phyloP scores from a whole-genome alignment of 2,329 filamentous ascomycete species.

The Talaromyces sp. region DNA sequence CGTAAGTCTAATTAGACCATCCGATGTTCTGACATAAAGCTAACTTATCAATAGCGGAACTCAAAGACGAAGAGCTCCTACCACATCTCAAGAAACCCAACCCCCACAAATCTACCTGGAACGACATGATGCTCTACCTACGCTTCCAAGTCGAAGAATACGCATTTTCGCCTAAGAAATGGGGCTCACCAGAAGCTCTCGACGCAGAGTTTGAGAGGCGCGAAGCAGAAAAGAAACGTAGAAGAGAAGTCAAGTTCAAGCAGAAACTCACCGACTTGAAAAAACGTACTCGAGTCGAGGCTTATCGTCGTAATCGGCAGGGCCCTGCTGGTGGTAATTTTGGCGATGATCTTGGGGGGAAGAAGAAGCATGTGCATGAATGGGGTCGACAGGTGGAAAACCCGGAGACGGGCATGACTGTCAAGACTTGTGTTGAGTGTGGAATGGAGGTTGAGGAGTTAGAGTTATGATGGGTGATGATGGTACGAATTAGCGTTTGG shows the following conservation, averaged over 20 bases:
- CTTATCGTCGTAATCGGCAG: constrained; percentile 71
- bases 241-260: constrained; percentile 90
- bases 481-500: neutral
- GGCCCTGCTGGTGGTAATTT: constrained; percentile 57
- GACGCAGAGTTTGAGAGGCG: constrained; percentile 85
- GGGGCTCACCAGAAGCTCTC: constrained; percentile 81
- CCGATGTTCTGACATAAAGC: neutral
- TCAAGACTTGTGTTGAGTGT: constrained; percentile 70
- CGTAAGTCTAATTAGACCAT: constrained; percentile 53
- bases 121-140: constrained; percentile 98
- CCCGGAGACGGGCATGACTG: constrained; percentile 56
- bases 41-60: constrained; percentile 61
- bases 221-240: constrained; percentile 73
- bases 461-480: constrained; percentile 52
- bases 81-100: constrained; percentile 88
- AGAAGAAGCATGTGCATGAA: constrained; percentile 80
- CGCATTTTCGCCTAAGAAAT: constrained; percentile 77
- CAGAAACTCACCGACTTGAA: constrained; percentile 86
- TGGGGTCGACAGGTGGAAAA: constrained; percentile 66
- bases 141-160: constrained; percentile 94
- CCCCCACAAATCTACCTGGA: constrained; percentile 93
- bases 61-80: constrained; percentile 82
- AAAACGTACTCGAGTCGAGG: constrained; percentile 87
- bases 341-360: constrained; percentile 69
- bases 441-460: constrained; percentile 68